A percentile compares a stretch with the other conserved stretches of the same genome.
Conservation (phyloP, 345 rosid genomes). For the Sonneratia caseolaris region DNA sequence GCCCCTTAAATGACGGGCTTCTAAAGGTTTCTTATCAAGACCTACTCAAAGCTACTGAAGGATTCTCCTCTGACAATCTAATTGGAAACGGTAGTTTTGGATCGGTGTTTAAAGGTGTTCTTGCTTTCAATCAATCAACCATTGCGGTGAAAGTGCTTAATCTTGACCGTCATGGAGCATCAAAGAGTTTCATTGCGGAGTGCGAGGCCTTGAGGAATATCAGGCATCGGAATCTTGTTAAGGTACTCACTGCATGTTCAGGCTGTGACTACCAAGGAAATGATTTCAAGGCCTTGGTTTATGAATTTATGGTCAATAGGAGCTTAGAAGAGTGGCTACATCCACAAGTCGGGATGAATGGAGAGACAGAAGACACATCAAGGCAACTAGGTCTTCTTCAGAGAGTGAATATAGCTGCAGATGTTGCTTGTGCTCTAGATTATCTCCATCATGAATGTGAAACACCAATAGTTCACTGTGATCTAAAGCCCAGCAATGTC, state of each 20-base stretch:
- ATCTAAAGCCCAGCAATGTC: conserved; percentile 25
- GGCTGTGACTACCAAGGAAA: conserved; percentile 10
- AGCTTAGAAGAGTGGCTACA: conserved; percentile 12
- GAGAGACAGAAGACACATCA: neutral
- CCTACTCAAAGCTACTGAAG: conserved; percentile 1
- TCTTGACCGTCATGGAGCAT: conserved; percentile 1
- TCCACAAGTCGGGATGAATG: neutral
- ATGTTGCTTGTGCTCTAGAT: conserved; percentile 26
- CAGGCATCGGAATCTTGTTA: conserved; percentile 14
- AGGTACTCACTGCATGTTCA: conserved; percentile 14
- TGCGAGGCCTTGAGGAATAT: conserved; percentile 14
- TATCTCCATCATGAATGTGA: conserved; percentile 29
- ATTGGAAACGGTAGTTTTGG: conserved; percentile 1
- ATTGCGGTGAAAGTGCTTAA: conserved; percentile 2
- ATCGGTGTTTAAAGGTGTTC: neutral
- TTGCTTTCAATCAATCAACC: neutral
- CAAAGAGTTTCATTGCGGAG: conserved; percentile 13
- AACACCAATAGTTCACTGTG: conserved; percentile 25
- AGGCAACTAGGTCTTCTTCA: conserved; percentile 3
- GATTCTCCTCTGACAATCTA: conserved; percentile 4
- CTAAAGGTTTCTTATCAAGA: neutral
- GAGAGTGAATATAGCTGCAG: conserved; percentile 24
- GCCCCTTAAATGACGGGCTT: neutral
- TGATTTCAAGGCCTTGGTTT: conserved; percentile 11
- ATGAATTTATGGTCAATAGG: conserved; percentile 15